phyloP scores from a whole-genome alignment of 345 rosid genomes.

The Euphorbia tirucalli region DNA sequence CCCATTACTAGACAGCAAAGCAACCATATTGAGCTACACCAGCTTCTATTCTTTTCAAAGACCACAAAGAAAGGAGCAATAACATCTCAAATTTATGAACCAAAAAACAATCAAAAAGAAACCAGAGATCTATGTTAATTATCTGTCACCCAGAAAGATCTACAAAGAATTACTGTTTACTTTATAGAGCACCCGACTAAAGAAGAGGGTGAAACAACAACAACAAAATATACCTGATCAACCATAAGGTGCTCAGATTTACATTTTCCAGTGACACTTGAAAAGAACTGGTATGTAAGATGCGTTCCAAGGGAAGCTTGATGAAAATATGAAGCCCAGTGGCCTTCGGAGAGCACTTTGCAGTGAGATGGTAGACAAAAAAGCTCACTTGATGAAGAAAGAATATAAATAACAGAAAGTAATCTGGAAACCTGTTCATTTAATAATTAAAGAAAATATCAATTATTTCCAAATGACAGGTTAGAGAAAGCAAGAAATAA shows the following conservation, averaged over 20 bases:
- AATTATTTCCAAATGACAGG: not conserved
- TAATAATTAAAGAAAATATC: not conserved
- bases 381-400: conserved; percentile 51
- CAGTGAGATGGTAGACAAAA: conserved; percentile 40
- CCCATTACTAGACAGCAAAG: not conserved
- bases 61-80: not conserved
- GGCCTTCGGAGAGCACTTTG: conserved; percentile 63
- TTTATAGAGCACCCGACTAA: not conserved
- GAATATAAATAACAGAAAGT: conserved; percentile 58
- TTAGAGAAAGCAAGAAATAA: not conserved
- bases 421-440: conserved; percentile 67
- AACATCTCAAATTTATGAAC: not conserved
- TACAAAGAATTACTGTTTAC: not conserved
- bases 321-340: conserved; percentile 93
- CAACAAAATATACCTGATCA: conserved; percentile 42
- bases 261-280: conserved; percentile 39
- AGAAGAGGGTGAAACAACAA: not conserved
- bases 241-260: conserved; percentile 26
- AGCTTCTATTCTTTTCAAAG: not conserved
- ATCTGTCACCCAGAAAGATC: not conserved
- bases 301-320: conserved; percentile 91
- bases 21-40: not conserved
- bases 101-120: not conserved
- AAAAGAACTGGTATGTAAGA: conserved; percentile 57
- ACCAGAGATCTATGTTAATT: not conserved